Conservation (phyloP, 225 moss, liverwort and hornwort genomes). For the Physcomitrellopsis africana region DNA sequence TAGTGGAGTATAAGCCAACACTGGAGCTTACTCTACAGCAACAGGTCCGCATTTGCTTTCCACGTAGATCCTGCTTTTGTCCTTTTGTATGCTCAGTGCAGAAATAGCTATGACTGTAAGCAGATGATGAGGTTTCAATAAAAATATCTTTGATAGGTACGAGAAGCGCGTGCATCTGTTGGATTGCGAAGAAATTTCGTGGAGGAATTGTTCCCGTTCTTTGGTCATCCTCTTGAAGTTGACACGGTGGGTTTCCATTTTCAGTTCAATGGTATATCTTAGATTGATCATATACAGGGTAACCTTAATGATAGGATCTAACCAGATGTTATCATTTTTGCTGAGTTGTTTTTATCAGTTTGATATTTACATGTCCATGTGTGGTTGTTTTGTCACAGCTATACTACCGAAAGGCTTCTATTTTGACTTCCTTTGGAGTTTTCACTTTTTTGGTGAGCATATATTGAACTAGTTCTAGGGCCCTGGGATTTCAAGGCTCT, state of each 20-base stretch:
- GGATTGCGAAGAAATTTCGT: conserved; percentile 48
- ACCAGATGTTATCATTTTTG: not conserved
- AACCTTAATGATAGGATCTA: not conserved
- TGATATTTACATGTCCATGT: not conserved
- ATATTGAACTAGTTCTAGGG: not conserved
- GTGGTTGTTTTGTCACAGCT: conserved; percentile 40
- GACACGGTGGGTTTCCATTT: conserved; percentile 51
- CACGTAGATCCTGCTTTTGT: not conserved
- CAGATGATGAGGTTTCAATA: not conserved
- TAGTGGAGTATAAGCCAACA: conserved; percentile 69
- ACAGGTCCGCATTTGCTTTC: conserved; percentile 46
- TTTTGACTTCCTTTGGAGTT: conserved; percentile 59
- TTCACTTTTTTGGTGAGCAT: conserved; percentile 71
- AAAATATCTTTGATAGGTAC: conserved; percentile 42
- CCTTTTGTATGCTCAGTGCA: conserved; percentile 9
- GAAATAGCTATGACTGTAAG: not conserved
- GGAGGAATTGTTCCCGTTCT: conserved; percentile 56
- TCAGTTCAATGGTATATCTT: not conserved
- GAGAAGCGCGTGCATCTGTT: conserved; percentile 65
- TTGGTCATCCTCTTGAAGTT: conserved; percentile 74
- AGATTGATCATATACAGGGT: not conserved
- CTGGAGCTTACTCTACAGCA: conserved; percentile 56
- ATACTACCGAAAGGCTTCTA: conserved; percentile 60
- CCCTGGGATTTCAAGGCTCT: not conserved
- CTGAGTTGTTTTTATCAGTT: not conserved